A percentile compares a stretch with the other conserved stretches of the same genome.
Evolutionary conservation across 331 rosid genomes (phyloP).

Genomic region (Cucumis variabilis): DNA sequence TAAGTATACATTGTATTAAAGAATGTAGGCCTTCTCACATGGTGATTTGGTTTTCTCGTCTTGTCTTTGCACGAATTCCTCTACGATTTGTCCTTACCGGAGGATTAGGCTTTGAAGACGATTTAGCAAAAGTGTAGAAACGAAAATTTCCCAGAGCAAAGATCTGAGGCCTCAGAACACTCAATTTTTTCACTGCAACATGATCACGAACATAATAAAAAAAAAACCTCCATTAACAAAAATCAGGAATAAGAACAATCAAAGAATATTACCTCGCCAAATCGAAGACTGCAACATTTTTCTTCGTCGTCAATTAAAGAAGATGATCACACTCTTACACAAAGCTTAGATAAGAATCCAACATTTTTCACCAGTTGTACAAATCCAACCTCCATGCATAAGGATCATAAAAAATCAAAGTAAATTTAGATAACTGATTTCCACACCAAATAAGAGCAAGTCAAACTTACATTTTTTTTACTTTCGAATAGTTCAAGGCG

Average conservation of each 20-base stretch:
- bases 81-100: conserved; percentile 69
- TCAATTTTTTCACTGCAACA: conserved; percentile 65
- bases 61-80: too few species aligned
- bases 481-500: too few species aligned
- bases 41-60: too few species aligned
- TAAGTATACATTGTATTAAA: too few species aligned
- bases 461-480: too few species aligned
- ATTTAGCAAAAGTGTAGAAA: conserved; percentile 64
- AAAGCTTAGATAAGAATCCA: too few species aligned
- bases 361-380: too few species aligned
- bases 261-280: conserved; percentile 43
- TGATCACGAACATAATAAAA: not conserved
- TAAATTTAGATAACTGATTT: too few species aligned
- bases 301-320: not conserved
- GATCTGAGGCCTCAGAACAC: conserved; percentile 62
- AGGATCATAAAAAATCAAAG: too few species aligned
- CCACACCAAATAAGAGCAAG: too few species aligned
- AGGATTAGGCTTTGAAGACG: conserved; percentile 51
- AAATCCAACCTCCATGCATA: too few species aligned
- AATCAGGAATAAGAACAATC: not conserved
- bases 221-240: not conserved
- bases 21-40: too few species aligned
- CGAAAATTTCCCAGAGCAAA: conserved; percentile 58
- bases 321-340: not conserved
- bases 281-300: conserved; percentile 53